Conservation (phyloP, 177 flowering plant genomes). For the Vitis hybrid region DNA sequence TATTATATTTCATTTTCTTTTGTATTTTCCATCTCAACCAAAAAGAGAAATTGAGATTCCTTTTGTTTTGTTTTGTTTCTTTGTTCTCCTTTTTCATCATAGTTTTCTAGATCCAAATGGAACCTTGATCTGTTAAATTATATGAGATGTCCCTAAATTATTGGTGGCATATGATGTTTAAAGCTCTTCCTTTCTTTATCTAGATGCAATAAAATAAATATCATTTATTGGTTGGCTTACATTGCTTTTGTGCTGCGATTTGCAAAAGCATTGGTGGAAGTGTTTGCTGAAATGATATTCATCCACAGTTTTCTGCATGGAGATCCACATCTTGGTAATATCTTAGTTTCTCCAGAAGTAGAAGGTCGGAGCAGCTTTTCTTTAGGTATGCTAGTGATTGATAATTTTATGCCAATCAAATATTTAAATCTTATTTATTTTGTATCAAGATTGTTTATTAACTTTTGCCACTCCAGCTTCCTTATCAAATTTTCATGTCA, state of each 20-base stretch:
- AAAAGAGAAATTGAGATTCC: too few relatives aligned
- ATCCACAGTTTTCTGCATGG: constrained; percentile 92
- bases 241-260: constrained; percentile 43
- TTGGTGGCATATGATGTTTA: background rate
- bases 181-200: too few relatives aligned
- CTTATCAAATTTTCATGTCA: background rate
- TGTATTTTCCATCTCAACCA: too few relatives aligned
- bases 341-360: constrained; percentile 73
- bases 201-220: background rate
- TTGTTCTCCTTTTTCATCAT: too few relatives aligned
- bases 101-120: too few relatives aligned
- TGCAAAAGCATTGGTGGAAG: constrained; percentile 69
- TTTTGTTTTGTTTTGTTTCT: too few relatives aligned
- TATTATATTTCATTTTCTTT: too few relatives aligned
- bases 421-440: background rate
- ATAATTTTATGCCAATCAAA: background rate
- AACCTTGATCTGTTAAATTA: too few relatives aligned
- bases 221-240: background rate
- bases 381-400: constrained; percentile 52
- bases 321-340: constrained; percentile 95
- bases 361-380: constrained; percentile 56
- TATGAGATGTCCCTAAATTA: background rate
- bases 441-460: too few relatives aligned
- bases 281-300: constrained; percentile 93
- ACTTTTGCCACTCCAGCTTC: background rate